Percentiles rank a stretch among this genome's conserved stretches.
These are phyloP conservation scores for Phytophthora sojae DNA, from an alignment of 352 stramenopile species.

Conservation along the genomic window DNA sequence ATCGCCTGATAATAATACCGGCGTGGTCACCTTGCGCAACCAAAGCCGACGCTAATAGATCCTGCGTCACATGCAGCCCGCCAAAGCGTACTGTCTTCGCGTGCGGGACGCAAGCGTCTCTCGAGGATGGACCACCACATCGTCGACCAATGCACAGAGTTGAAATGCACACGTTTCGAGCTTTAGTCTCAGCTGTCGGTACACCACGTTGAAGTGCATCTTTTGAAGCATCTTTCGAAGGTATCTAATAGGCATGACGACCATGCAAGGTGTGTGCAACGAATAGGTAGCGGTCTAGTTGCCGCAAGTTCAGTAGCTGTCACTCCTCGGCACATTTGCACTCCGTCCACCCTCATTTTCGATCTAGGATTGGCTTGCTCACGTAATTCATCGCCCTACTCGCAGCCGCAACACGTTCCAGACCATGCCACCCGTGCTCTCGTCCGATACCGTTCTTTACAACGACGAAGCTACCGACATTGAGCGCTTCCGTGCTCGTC, in stretches of 20 bases:
- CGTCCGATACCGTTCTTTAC: neutral
- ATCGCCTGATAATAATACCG: neutral
- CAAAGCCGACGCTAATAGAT: too few relatives aligned
- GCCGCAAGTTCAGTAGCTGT: neutral
- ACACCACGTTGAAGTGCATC: neutral
- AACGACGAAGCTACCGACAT: constrained; percentile 31
- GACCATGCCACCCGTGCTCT: constrained; percentile 3
- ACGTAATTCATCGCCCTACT: neutral
- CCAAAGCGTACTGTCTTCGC: neutral
- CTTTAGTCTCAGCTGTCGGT: neutral
- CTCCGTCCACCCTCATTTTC: constrained; percentile 1
- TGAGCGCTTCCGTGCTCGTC: constrained; percentile 49
- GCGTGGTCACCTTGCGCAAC: neutral
- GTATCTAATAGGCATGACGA: neutral
- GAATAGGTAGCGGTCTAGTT: neutral
- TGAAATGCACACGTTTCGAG: neutral
- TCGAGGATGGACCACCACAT: neutral
- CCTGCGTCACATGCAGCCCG: too few relatives aligned
- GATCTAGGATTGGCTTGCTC: neutral
- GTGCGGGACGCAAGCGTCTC: neutral
- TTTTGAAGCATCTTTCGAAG: neutral
- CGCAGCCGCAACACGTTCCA: constrained; percentile 18
- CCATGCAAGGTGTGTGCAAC: neutral
- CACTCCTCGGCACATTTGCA: neutral
- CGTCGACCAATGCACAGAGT: neutral